Conservation (phyloP, 768 basidiomycete species). For the Leccinum boreale region DNA sequence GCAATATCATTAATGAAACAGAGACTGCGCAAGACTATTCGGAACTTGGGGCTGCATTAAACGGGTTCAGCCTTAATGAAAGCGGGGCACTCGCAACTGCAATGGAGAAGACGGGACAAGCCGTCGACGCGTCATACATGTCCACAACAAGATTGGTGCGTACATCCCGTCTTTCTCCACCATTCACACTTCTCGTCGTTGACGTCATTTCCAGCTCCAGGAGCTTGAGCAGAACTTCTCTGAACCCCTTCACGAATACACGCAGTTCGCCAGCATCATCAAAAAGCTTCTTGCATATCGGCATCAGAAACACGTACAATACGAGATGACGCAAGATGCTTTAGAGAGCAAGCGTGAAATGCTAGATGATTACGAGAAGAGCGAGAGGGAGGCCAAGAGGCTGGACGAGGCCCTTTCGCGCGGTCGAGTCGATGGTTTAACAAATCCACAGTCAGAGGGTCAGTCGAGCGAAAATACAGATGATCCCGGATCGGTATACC, state of each 20-base stretch:
- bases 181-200: slow-evolving; percentile 3
- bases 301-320: slow-evolving; percentile 97
- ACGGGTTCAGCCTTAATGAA: slow-evolving; percentile 92
- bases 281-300: slow-evolving; percentile 92
- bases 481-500: slow-evolving; percentile 45
- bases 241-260: slow-evolving; percentile 93
- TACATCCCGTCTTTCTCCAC: slow-evolving; percentile 5
- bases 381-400: slow-evolving; percentile 85
- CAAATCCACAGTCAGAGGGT: slow-evolving; percentile 25
- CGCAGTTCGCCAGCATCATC: slow-evolving; percentile 93
- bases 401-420: slow-evolving; percentile 83
- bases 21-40: slow-evolving; percentile 85
- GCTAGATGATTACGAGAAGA: slow-evolving; percentile 88
- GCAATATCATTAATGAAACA: slow-evolving; percentile 23
- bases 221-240: slow-evolving; percentile 94
- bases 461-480: slow-evolving; percentile 36
- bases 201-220: slow-evolving; percentile 59
- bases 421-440: slow-evolving; percentile 39
- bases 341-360: slow-evolving; percentile 81
- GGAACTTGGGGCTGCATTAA: slow-evolving; percentile 87
- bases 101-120: slow-evolving; percentile 96
- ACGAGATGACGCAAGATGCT: slow-evolving; percentile 92
- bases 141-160: slow-evolving; percentile 85
- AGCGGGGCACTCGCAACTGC: slow-evolving; percentile 68
- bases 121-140: slow-evolving; percentile 90